Evolutionary conservation across 2,329 filamentous ascomycete species (phyloP), one percentile per base, ranked within the genome.

Genomic region (Raffaelea arxii): DNA sequence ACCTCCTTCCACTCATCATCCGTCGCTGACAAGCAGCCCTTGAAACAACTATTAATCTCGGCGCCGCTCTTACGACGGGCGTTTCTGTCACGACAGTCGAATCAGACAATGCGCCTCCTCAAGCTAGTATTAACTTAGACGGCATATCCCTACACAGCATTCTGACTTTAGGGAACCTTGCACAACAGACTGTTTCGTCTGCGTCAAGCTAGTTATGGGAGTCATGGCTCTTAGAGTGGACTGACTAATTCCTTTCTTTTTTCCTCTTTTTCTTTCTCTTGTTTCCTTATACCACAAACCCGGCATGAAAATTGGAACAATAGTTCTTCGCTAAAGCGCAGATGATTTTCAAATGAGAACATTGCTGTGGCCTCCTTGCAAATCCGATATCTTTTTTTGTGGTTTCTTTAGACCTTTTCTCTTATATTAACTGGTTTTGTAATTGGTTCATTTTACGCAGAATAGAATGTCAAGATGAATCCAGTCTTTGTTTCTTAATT

Each of bases 401-500:
- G 27, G 41, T 40, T 50, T 49, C 27, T 46, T 25, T n/a, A 43
- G 43, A 25, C 48, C 49, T 18, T 53, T 49, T 38, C 41, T 38
- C 50, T 49, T 30, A 45, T 25, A 30, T 42, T 21, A 22, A 7
- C 18, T 41, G 21, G 14, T 7, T 44, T 2, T 22, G 32, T 41
- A 6, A 41, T 41, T 18, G 6, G 19, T 14, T 48, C 25, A 45
- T 42, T 45, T 14, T 41, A 23, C 30, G 46, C 39, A 44, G 25
- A 16, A n/a, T 41, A 6, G 18, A 21, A 39, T 22, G 25, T 38
- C 14, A 9, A 21, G 42, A 12, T 24, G 4, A 22, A 6, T 24
- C 36, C n/a, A 6, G 5, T 19, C 41, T 38, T 18, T 49, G 44
- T 62, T 75, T 80, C 65, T 82, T 82, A 3, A 71, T 67, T 56